A percentile compares a stretch with the other conserved stretches of the same genome.
Conservation (phyloP, 1,284 basidiomycete genomes). For the Ceratobasidium sp. region DNA sequence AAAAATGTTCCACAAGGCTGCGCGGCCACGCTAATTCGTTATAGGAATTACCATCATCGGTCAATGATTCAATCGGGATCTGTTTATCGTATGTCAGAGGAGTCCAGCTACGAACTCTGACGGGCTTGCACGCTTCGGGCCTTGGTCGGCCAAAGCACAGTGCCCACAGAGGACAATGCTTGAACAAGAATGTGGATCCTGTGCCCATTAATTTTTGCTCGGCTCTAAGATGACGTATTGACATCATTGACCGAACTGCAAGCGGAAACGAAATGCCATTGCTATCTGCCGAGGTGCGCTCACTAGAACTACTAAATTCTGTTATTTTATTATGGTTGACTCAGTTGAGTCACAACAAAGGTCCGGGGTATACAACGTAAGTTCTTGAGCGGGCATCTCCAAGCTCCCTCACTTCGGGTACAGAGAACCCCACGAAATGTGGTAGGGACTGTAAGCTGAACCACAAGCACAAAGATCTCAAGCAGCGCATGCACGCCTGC, state of each 20-base stretch:
- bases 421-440: not conserved
- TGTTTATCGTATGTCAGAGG: conserved; percentile 15
- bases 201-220: conserved; percentile 11
- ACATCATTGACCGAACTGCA: conserved; percentile 7
- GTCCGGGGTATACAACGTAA: not conserved
- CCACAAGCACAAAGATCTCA: not conserved
- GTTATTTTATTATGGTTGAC: not conserved
- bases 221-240: not conserved
- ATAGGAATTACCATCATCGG: conserved; percentile 6
- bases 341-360: not conserved
- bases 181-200: conserved; percentile 14
- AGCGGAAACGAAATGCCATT: conserved; percentile 30
- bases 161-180: not conserved
- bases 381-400: not conserved
- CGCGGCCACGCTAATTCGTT: conserved; percentile 6
- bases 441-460: not conserved
- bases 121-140: not conserved
- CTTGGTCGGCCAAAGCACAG: not conserved
- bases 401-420: not conserved
- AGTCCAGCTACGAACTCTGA: not conserved
- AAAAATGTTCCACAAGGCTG: not conserved
- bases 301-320: not conserved
- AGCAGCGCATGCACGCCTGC: conserved; percentile 38
- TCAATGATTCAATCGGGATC: not conserved
- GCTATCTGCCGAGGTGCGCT: conserved; percentile 11